A percentile compares a stretch with the other conserved stretches of the same genome.
Conservation (phyloP, 2,329 filamentous ascomycete genomes). For the Fusarium lateritium region DNA sequence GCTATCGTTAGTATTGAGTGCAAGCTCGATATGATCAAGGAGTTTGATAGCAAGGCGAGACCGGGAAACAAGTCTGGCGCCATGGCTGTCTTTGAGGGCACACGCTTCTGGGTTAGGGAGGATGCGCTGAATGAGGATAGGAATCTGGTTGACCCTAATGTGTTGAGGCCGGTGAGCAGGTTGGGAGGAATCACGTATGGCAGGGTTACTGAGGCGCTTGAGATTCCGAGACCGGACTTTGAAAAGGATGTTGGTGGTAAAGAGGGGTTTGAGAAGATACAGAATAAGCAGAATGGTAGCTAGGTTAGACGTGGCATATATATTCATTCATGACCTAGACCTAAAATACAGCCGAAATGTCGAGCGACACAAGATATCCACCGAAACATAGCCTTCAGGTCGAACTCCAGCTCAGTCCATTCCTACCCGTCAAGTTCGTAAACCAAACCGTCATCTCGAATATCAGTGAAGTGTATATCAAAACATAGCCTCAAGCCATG, state of each 20-base stretch:
- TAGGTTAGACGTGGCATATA: slow-evolving; percentile 21
- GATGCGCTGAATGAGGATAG: slow-evolving; percentile 87
- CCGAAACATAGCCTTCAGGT: slow-evolving; percentile 9
- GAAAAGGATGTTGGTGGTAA: slow-evolving; percentile 65
- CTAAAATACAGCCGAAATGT: slow-evolving; percentile 17
- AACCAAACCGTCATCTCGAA: slow-evolving; percentile 12
- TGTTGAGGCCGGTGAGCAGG: slow-evolving; percentile 82
- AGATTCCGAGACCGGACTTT: slow-evolving; percentile 77
- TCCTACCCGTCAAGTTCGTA: slow-evolving; percentile 1
- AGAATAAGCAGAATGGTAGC: slow-evolving; percentile 40
- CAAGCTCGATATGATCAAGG: slow-evolving; percentile 79
- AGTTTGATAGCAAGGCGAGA: slow-evolving; percentile 80
- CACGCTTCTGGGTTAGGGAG: slow-evolving; percentile 89
- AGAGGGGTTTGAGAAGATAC: slow-evolving; percentile 70
- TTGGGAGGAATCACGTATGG: slow-evolving; percentile 91
- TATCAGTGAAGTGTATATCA: slow-evolving; percentile 4
- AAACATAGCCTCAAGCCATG: slow-evolving; percentile 14
- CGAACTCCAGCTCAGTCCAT: slow-evolving; percentile 1
- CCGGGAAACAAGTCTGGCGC: slow-evolving; percentile 83
- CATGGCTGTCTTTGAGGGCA: slow-evolving; percentile 84
- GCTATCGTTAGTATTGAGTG: slow-evolving; percentile 87
- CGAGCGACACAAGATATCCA: not conserved
- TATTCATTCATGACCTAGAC: slow-evolving; percentile 14
- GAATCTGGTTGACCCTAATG: slow-evolving; percentile 80
- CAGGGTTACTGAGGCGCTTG: slow-evolving; percentile 76